Conservation (phyloP, 139 green algal species). For the Chlorella sorokiniana region DNA sequence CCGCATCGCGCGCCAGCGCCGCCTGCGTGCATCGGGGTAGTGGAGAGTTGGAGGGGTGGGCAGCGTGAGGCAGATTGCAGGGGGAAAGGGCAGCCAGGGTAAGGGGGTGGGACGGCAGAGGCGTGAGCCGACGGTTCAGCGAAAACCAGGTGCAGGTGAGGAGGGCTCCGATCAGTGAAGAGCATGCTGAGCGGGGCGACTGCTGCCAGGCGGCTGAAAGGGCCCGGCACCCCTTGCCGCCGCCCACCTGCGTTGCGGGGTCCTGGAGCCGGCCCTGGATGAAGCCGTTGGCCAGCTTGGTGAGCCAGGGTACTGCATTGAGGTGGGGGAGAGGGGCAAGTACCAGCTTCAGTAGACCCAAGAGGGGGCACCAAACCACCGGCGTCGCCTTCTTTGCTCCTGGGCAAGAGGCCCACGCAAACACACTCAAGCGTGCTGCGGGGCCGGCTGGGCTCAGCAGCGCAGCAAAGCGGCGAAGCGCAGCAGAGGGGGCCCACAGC, state of each 20-base stretch:
- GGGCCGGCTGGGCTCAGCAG: background rate
- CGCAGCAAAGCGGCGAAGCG: background rate
- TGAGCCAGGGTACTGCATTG: conserved; percentile 70
- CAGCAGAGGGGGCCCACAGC: background rate
- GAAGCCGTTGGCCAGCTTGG: conserved; percentile 71
- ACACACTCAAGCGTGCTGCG: background rate
- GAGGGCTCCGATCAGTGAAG: background rate
- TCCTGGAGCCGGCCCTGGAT: conserved; percentile 56
- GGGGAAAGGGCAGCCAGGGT: background rate
- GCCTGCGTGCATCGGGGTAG: conserved; percentile 26
- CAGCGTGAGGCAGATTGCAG: background rate
- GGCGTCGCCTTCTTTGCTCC: too few species aligned
- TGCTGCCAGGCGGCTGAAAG: background rate
- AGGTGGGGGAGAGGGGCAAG: background rate
- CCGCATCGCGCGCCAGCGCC: conserved; percentile 67
- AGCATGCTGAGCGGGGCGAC: background rate
- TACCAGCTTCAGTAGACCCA: too few species aligned
- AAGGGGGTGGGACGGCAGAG: too few species aligned
- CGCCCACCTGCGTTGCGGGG: background rate
- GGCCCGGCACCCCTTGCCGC: background rate
- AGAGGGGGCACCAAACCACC: too few species aligned
- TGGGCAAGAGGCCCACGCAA: background rate
- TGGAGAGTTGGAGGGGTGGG: background rate
- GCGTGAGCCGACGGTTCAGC: too few species aligned
- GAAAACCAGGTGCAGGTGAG: background rate